Base-by-base conservation (phyloP, 2,329 filamentous ascomycete species). In the Neonectria ditissima region DNA sequence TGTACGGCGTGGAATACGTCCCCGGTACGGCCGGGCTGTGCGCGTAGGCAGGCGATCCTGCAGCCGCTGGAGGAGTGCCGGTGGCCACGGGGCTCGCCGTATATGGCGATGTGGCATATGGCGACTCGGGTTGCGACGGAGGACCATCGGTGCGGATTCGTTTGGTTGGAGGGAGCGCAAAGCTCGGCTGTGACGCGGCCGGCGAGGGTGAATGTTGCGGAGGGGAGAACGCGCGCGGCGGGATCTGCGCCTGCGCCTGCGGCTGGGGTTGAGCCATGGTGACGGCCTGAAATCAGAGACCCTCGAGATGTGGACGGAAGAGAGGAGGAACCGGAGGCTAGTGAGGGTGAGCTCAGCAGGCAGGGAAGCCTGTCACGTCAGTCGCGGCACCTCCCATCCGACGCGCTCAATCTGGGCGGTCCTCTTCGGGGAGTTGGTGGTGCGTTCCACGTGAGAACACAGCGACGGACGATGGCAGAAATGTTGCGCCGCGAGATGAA, bases 161-260 rank as follows among this genome's bases (percentile, higher is more conserved):
- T 81, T 96, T 95, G 63, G 86, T 87, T 16, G 92, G 89, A 52
- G 91, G 91, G 52, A 90, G 86, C 63, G 78, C 74, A 71, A 79
- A 91, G 55, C 78, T 80, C 16, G 84, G 80, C 67, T 86, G 85
- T 32, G 84, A 82, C 22, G 85, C 81, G 53, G 82, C 85, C 47
- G 90, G 89, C 24, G 90, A 90, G 24, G 89, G 85, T 37, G 86
- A 84, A 52, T 84, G 84, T 61, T 87, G 89, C 30, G 86, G 84
- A 69, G 88, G 88, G 65, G 89, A 90, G 78, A 87, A 92, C 57
- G 83, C 80, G 69, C 84, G 83, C 59, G 84, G 83, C 55, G 84
- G 80, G 69, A 78, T 76, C 24, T 57, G 75, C 18, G 82, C 65
- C 59, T 74, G 71, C 82, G 83, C 65, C 59, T 74, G 71, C 82